phyloP scores from a whole-genome alignment of 345 rosid genomes.

The Aurinia saxatilis region DNA sequence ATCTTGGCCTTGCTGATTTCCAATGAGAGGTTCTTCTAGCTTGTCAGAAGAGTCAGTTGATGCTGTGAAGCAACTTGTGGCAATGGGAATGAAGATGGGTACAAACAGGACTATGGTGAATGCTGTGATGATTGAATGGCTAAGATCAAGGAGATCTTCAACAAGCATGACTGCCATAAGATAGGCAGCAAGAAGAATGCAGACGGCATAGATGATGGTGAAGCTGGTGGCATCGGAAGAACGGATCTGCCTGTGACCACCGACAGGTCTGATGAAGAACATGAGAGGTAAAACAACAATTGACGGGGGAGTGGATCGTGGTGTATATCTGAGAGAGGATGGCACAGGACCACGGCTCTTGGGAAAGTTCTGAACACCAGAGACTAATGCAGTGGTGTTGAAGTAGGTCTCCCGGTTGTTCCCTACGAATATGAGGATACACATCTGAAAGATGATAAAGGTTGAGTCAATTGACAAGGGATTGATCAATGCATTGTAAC shows the following conservation, averaged over 20 bases:
- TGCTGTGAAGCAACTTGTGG: conserved; percentile 43
- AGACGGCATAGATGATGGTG: conserved; percentile 60
- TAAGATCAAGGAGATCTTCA: conserved; percentile 64
- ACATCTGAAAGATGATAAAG: conserved; percentile 52
- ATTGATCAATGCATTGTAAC: too few relatives aligned
- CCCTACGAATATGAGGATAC: conserved; percentile 80
- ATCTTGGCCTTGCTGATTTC: conserved; percentile 38
- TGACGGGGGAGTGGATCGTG: conserved; percentile 58
- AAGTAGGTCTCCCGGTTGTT: conserved; percentile 96
- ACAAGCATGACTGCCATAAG: conserved; percentile 89
- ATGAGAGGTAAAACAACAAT: conserved; percentile 63
- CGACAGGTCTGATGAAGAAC: conserved; percentile 89
- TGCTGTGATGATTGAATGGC: conserved; percentile 33
- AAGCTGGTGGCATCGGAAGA: conserved; percentile 60
- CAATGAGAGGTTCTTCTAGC: conserved; percentile 56
- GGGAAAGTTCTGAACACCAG: conserved; percentile 95
- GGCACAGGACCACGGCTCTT: conserved; percentile 97
- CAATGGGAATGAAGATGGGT: conserved; percentile 65
- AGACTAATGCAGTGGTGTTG: conserved; percentile 87
- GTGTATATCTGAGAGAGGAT: conserved; percentile 85
- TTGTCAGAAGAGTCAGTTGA: conserved; percentile 38
- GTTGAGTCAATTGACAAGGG: not conserved
- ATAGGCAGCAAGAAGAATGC: conserved; percentile 79
- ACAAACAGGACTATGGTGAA: conserved; percentile 57
- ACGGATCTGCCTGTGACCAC: conserved; percentile 84